Evolutionary conservation across 106 monocot genomes (phyloP), one percentile per base, ranked within the genome.

Genomic region (Posidonia australis): DNA sequence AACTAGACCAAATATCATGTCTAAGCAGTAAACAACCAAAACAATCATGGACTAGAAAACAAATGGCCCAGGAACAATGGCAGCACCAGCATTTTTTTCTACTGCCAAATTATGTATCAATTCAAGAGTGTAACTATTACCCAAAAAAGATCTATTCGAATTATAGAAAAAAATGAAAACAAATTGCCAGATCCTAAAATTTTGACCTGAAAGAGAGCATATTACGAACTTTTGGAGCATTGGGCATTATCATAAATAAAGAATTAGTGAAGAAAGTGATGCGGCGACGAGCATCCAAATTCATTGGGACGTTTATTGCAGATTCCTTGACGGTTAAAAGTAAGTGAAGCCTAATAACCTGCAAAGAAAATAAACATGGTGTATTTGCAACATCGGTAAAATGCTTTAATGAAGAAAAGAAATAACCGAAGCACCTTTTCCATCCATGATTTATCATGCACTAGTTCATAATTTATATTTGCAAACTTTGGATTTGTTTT

Each of bases 251-350:
- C 93, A 93, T 93, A 75, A 92, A 92, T 25, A 92, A 48, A 44
- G 92, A 92, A 70, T 92, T 92, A 29, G 92, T 78, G 74, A 92
- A 93, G 72, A 93, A 93, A 23, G 93, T 93, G 51, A 89, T 86
- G 13, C 89, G 83, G 10, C 93, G 75, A 5, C 93, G 78, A 56
- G 93, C 93, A 75, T 93, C 93, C 58, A 93, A 77, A 80, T 93
- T 89, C 56, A 72, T 80, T 14, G 93, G 93, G 64, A 93, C 89
- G 64, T 86, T 81, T 70, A 88, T 88, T 68, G 89, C 93, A 65
- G 93, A 93, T 83, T 93, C 93, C 60, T 93, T 93, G 51, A 86
- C 77, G 27, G 89, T 89, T 59, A 89, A 62, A 55, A 93, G 76
- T 13, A 93, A 58, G 73, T 82, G 78, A 64, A 93, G 85, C 67